phyloP scores from a whole-genome alignment of 108 stramenopile species.

The Poteriospumella lacustris region DNA sequence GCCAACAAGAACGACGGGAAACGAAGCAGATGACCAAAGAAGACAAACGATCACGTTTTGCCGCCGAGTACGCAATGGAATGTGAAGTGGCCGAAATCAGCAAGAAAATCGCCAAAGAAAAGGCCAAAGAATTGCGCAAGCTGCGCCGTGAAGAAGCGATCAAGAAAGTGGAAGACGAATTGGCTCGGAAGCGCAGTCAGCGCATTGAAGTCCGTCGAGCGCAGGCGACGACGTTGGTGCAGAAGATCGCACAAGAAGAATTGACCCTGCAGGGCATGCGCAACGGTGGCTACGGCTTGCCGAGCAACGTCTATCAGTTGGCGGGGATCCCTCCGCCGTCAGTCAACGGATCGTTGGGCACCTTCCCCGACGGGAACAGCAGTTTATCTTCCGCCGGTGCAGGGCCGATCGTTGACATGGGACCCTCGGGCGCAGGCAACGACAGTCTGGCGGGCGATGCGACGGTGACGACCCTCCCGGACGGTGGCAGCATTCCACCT shows the following conservation, averaged over 20 bases:
- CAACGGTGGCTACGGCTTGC: constrained; percentile 10
- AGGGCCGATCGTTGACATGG: too few relatives aligned
- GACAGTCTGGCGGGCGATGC: too few relatives aligned
- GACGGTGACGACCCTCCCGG: too few relatives aligned
- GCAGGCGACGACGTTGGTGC: neutral
- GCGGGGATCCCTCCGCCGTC: too few relatives aligned
- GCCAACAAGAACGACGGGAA: neutral
- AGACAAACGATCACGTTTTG: constrained; percentile 15
- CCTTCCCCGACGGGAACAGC: too few relatives aligned
- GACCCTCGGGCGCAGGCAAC: too few relatives aligned
- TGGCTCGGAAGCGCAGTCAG: neutral
- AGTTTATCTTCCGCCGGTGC: too few relatives aligned
- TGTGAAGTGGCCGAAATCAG: neutral
- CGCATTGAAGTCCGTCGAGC: neutral
- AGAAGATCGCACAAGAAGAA: constrained; percentile 7
- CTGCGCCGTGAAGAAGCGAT: neutral
- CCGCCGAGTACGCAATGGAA: neutral
- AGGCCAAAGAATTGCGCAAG: neutral
- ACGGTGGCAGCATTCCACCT: too few relatives aligned
- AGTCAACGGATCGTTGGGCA: too few relatives aligned
- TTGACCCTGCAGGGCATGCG: neutral
- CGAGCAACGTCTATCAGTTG: too few relatives aligned
- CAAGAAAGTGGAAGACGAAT: constrained; percentile 16
- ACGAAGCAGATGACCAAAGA: constrained; percentile 10
- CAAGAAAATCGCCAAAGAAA: neutral